Base-by-base conservation (phyloP, 495 filamentous ascomycete species). In the Lineolata rhizophorae region DNA sequence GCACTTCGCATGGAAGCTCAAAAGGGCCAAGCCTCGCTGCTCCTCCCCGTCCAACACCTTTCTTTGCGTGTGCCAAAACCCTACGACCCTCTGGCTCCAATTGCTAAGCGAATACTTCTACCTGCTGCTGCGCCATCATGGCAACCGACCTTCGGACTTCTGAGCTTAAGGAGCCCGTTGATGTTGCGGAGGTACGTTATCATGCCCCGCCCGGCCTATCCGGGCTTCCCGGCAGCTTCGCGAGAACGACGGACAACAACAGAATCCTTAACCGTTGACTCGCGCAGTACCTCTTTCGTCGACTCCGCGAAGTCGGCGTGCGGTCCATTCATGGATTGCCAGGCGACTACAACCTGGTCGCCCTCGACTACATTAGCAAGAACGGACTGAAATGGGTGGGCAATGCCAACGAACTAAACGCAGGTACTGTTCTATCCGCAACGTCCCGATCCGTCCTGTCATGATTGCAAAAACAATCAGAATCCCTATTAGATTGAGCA, bases 391-490 rank as follows among this genome's bases (percentile, higher is more conserved):
- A 55, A 6, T 78, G 73, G 74, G 60, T 76, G 0, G 74, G 74
- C 31, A 76, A 72, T 33, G 65, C 60, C 39, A 76, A 76, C 54
- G 72, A 76, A 44, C 62, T 72, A 29, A 70, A 70, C 49, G 69
- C 69, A 31, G 68, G 67, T 67, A 57, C 40, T 53, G 33, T 27
- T 20, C 20, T 35, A n/a, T n/a, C n/a, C n/a, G n/a, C n/a, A n/a
- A n/a, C n/a, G n/a, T n/a, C n/a, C 22, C 22, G 4, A 6, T 12
- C 29, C 12, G 17, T 17, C 20, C 5, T 25, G 20, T 33, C 39
- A 21, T 9, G 2, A 2, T 6, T 6, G 12, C 2, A 3, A 8
- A 10, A 10, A 8, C 25, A 36, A 31, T 8, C n/a, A n/a, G n/a
- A n/a, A n/a, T n/a, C n/a, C n/a, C n/a, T n/a, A n/a, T n/a, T n/a